Conservation (phyloP, 2,329 filamentous ascomycete genomes). For the Dothidotthia symphoricarpi region DNA sequence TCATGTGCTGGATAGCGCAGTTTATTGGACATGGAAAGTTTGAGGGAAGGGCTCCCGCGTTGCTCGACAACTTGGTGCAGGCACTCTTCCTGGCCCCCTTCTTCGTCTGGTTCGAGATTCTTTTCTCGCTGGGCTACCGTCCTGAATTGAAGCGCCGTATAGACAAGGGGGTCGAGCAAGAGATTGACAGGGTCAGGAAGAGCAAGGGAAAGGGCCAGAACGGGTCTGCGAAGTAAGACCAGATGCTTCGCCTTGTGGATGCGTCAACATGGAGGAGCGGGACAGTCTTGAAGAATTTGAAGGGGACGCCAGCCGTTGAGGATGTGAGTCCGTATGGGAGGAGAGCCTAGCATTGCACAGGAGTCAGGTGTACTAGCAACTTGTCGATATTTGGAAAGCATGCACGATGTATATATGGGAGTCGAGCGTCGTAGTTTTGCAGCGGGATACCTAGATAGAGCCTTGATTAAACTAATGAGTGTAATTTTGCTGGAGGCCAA, state of each 20-base stretch:
- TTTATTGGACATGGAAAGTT: slow-evolving; percentile 90
- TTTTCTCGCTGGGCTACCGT: slow-evolving; percentile 89
- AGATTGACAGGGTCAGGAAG: slow-evolving; percentile 70
- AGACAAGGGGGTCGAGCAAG: slow-evolving; percentile 69
- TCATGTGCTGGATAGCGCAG: slow-evolving; percentile 80
- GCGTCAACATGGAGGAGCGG: too few relatives aligned
- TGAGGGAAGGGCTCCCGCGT: slow-evolving; percentile 81
- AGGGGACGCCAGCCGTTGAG: not conserved
- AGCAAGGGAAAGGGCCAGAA: slow-evolving; percentile 51
- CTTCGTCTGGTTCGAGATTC: slow-evolving; percentile 93
- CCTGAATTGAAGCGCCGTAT: slow-evolving; percentile 81
- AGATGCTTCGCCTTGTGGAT: too few relatives aligned
- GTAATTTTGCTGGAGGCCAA: too few relatives aligned
- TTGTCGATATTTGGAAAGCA: too few relatives aligned
- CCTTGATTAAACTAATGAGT: too few relatives aligned
- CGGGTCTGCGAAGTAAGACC: slow-evolving; percentile 20
- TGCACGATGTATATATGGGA: too few relatives aligned
- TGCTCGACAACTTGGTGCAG: slow-evolving; percentile 89
- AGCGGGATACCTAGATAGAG: too few relatives aligned
- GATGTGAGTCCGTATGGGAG: slow-evolving; percentile 8
- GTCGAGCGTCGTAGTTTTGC: too few relatives aligned
- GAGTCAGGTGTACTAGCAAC: slow-evolving; percentile 19
- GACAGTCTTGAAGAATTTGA: too few relatives aligned
- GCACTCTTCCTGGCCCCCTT: slow-evolving; percentile 90
- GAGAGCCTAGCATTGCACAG: slow-evolving; percentile 21